Base-by-base conservation (phyloP, 2,329 filamentous ascomycete genomes). In the Pseudogymnoascus sp. region DNA sequence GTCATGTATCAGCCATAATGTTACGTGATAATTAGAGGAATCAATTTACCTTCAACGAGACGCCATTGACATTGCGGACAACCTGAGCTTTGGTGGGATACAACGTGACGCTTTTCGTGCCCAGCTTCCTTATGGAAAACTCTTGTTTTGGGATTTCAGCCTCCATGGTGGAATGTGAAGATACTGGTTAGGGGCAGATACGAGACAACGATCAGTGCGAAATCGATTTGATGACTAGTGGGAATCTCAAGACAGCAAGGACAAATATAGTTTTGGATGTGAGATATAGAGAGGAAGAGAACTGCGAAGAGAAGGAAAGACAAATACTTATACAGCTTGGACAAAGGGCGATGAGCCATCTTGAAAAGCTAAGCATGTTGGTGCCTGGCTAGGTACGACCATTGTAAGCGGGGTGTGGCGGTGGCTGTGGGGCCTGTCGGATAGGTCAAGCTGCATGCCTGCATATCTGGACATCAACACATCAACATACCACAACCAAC, bases 1-100 rank as follows among this genome's bases (percentile, higher is more conserved):
- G 26, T 31, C 50, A 40, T 60, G 19, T 41, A 11, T 37, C 4
- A 60, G 61, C 53, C 4, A 56, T 16, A 31, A 65, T 50, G 65
- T 26, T 26, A 22, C 6, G 7, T 33, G 40, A 26, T 24, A 35
- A 2, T 5, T 31, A 11, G 10, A 24, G 31, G 35, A 56, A n/a
- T 22, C 35, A 6, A 40, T 70, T 78, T 35, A 61, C 62, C 62
- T 71, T 76, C 19, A 86, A 76, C 1, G 70, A 68, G 14, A 88
- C 75, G 66, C 82, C 75, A 63, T 80, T 81, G 70, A 89, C 80
- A 61, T 87, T 83, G 26, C 86, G 80, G 11, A 82, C 78, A 31
- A 89, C 73, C 59, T 86, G 85, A 1, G 86, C 87, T 66, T 82
- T 77, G 1, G 78, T 77, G 0, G 86, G 86, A 64, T 87, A 88